phyloP scores from a whole-genome alignment of 352 stramenopile genomes.

The Globisporangium orthogonon region DNA sequence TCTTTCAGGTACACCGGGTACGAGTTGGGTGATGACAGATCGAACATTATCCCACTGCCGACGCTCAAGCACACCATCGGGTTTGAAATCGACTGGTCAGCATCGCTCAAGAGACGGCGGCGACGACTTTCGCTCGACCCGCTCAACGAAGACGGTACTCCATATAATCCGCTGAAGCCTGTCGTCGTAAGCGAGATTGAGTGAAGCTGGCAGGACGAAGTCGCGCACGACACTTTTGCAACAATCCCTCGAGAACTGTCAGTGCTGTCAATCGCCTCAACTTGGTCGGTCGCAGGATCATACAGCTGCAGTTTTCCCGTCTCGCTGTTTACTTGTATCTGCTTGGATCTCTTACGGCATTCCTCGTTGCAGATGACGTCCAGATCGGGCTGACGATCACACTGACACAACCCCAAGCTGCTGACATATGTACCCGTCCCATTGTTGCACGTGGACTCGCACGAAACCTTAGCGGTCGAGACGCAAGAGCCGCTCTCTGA shows the following conservation, averaged over 20 bases:
- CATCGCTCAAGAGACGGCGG: conserved; percentile 11
- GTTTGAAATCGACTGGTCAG: conserved; percentile 43
- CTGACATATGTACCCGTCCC: conserved; percentile 67
- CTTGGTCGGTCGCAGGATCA: conserved; percentile 31
- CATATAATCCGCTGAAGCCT: conserved; percentile 64
- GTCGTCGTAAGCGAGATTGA: conserved; percentile 34
- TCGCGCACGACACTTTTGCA: conserved; percentile 42
- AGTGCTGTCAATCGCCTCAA: conserved; percentile 17
- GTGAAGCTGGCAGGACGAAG: conserved; percentile 44
- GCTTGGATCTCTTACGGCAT: conserved; percentile 47
- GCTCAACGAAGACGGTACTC: conserved; percentile 24
- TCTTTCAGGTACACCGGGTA: conserved; percentile 94
- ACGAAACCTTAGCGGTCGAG: conserved; percentile 29
- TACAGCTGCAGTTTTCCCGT: conserved; percentile 57
- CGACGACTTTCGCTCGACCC: conserved; percentile 3
- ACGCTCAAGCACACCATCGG: conserved; percentile 84
- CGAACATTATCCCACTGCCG: conserved; percentile 85
- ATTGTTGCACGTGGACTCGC: conserved; percentile 53
- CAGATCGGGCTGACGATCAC: conserved; percentile 61
- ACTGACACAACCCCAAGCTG: conserved; percentile 86
- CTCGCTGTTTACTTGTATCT: conserved; percentile 52
- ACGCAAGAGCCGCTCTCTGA: conserved; percentile 68
- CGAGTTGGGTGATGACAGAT: conserved; percentile 62
- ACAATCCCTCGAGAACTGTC: conserved; percentile 25
- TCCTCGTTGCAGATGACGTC: conserved; percentile 74